Base-by-base conservation (phyloP, 2,329 filamentous ascomycete species). In the Capronia americana region DNA sequence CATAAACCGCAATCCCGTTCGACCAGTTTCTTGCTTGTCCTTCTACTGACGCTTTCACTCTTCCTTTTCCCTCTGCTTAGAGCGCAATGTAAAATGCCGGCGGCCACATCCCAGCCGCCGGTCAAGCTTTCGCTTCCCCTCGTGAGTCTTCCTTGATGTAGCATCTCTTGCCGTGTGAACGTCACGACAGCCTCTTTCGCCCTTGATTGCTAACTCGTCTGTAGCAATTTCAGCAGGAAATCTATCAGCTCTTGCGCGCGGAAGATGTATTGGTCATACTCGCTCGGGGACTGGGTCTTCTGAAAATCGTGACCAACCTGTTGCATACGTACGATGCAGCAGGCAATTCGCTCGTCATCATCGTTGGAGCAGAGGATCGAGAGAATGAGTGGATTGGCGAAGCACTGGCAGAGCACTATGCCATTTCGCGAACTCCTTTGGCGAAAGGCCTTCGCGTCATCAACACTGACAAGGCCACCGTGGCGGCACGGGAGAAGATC, bases 301-400 rank as follows among this genome's bases (percentile, higher is more conserved):
- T 97, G 77, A 92, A 93, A 72, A 87, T 99, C 64, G 87, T 97
- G 75, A 96, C 92, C n/a, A 99, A 98, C 77, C 86, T 99, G 46
- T 87, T 99, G 30, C 95, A 99, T 79, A 93, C 93, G 23, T 97
- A 97, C 80, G 95, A 99, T 85, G 93, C 93, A 1, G 92, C 92
- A 3, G 95, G 95, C 14, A 96, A 95, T 79, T 98, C 96, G 75
- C 83, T 99, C 62, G 89, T 99, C 57, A 83, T 99, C 53, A 81
- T 99, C 23, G 88, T 98, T 50, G 93, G 93, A 10, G 93, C 95
- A 41, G 91, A 95, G 67, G 93, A 97, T 38, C 88, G 92, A 66
- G 95, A 99, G 76, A 97, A 97, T 86, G 89, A 90, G 63, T 98
- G 94, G 93, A 93, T 99, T 67, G 95, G 95, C 72, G 95, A 98